Conservation (phyloP, 164 flowering plant species). For the Umbellularia californica region DNA sequence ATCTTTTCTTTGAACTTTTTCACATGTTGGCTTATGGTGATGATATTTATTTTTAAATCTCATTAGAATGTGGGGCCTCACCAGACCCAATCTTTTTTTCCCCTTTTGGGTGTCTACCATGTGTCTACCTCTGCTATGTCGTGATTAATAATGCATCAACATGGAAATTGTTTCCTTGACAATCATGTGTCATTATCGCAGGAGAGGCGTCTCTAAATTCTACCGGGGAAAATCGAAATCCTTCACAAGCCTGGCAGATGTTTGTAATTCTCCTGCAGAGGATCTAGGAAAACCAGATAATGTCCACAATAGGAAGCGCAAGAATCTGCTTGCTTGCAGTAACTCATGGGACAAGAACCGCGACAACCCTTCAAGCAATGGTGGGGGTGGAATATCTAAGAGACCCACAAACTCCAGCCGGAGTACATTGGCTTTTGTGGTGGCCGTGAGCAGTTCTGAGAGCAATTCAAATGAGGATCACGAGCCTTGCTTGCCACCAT, state of each 20-base stretch:
- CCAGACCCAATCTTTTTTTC: neutral
- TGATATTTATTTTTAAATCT: neutral
- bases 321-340: constrained; percentile 51
- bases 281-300: constrained; percentile 78
- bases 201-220: constrained; percentile 79
- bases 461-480: constrained; percentile 32
- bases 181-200: constrained; percentile 24
- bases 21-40: too few species aligned
- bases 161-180: neutral
- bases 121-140: too few species aligned
- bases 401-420: constrained; percentile 41
- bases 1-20: too few species aligned
- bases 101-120: neutral
- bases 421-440: constrained; percentile 56
- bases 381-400: constrained; percentile 65
- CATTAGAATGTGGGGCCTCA: neutral
- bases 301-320: constrained; percentile 62
- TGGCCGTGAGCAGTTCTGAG: constrained; percentile 49
- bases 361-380: constrained; percentile 23
- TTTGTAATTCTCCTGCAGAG: constrained; percentile 33
- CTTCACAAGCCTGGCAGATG: constrained; percentile 62
- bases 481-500: constrained; percentile 44
- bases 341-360: constrained; percentile 39
- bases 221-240: constrained; percentile 85
- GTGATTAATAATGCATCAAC: too few species aligned